Base-by-base conservation (phyloP, 768 basidiomycete genomes). In the Fistulinella prunicolor region DNA sequence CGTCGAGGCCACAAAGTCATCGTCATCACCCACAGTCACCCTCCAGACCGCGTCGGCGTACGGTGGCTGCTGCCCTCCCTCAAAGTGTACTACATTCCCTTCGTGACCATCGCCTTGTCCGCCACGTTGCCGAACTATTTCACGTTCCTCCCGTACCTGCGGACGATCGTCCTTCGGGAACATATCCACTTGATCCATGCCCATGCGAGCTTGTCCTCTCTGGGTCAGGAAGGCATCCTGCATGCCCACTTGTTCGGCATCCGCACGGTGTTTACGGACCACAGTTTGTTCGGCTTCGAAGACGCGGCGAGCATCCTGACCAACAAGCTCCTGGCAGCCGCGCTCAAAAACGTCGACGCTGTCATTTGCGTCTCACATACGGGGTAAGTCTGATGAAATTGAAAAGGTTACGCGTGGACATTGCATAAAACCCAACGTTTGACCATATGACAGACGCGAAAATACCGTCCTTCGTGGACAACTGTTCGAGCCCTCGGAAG, bases 291-390 rank as follows among this genome's bases (percentile, higher is more conserved):
- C 57, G 95, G 94, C 2, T 94, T 99, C 61, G 94, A 91, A 26
- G 94, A 97, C 61, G 94, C 96, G 14, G 94, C 94, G 1, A 94
- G 94, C 56, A 95, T 99, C 34, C 73, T 97, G 54, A 97, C 96
- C 6, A 99, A 99, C 73, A 99, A 99, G 66, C 78, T 99, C 28
- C 73, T 98, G 34, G 87, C 82, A 10, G 93, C 81, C 4, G 85
- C 89, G 2, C 71, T 99, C 60, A 80, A 84, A 50, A 94, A 95
- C 62, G 90, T 94, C 0, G 95, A 98, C 57, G 92, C 86, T 0
- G 91, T 89, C 1, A 94, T 98, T 21, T 97, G 94, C 57, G 96
- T 98, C 40, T 95, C 93, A 8, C 89, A 98, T 68, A 97, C 94
- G 0, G 93, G 95, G 95, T 92, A 61, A 44, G 82, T 61, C 21